Conservation (phyloP, 2,329 filamentous ascomycete genomes). For the Colletotrichum sp. region DNA sequence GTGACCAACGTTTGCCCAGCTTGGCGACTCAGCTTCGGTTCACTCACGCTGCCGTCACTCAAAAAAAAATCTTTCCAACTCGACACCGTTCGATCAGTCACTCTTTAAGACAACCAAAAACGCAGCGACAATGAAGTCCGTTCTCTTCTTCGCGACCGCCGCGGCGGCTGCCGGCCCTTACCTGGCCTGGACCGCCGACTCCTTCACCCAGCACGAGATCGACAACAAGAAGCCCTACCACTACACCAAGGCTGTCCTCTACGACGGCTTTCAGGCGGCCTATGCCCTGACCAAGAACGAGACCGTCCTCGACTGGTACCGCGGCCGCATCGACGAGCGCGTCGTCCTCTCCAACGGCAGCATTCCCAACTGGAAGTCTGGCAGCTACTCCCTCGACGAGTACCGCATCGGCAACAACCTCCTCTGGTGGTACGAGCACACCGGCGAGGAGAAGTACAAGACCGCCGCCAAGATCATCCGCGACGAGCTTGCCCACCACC, state of each 20-base stretch:
- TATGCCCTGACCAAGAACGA: constrained; percentile 49
- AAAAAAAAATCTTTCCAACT: background rate
- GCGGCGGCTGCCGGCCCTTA: constrained; percentile 27
- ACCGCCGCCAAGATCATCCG: constrained; percentile 51
- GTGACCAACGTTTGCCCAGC: background rate
- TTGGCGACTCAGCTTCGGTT: constrained; percentile 13
- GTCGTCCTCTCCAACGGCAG: constrained; percentile 52
- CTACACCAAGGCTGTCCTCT: constrained; percentile 51
- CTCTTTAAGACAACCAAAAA: background rate
- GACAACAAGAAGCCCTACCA: constrained; percentile 41
- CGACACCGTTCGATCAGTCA: background rate
- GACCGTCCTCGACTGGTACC: constrained; percentile 49
- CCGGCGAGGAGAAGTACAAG: constrained; percentile 53
- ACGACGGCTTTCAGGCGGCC: constrained; percentile 51
- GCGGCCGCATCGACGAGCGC: constrained; percentile 46
- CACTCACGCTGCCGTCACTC: constrained; percentile 3
- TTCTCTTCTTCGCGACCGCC: constrained; percentile 21
- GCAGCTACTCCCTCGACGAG: constrained; percentile 56
- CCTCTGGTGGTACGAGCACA: constrained; percentile 53
- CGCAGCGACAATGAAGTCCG: constrained; percentile 9
- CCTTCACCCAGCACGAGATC: constrained; percentile 47
- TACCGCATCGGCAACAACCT: constrained; percentile 59
- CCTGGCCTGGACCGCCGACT: constrained; percentile 49
- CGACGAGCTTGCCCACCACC: constrained; percentile 52
- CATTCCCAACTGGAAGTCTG: constrained; percentile 29